Conservation (phyloP, 495 filamentous ascomycete genomes). For the Podospora didyma region DNA sequence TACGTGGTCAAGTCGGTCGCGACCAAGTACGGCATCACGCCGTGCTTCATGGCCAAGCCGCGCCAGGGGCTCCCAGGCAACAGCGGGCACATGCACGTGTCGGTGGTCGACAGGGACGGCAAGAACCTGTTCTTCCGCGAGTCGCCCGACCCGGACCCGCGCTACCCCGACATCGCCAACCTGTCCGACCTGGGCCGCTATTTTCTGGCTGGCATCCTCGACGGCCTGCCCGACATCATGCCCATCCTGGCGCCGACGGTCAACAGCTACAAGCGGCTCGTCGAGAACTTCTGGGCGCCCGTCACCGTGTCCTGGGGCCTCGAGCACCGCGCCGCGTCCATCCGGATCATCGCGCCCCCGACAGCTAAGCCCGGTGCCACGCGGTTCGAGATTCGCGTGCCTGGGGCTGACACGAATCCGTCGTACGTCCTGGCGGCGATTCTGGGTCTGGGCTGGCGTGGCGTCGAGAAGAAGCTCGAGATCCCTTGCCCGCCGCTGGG, state of each 20-base stretch:
- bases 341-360: constrained; percentile 84
- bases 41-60: constrained; percentile 99
- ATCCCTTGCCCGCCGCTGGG: constrained; percentile 78
- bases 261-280: constrained; percentile 95
- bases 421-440: constrained; percentile 85
- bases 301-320: constrained; percentile 96
- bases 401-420: constrained; percentile 87
- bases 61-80: constrained; percentile 86
- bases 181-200: constrained; percentile 88
- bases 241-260: constrained; percentile 89
- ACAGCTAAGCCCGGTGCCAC: constrained; percentile 78
- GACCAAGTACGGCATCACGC: constrained; percentile 82
- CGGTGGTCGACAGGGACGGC: constrained; percentile 62
- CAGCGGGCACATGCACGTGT: constrained; percentile 92
- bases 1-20: constrained; percentile 85
- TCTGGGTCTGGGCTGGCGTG: constrained; percentile 80
- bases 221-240: constrained; percentile 92
- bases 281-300: constrained; percentile 98
- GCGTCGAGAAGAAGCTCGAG: constrained; percentile 83
- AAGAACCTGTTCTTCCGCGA: constrained; percentile 80
- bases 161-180: constrained; percentile 68
- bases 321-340: constrained; percentile 89
- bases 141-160: constrained; percentile 60
- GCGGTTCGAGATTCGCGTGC: constrained; percentile 85
- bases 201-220: constrained; percentile 86